These are phyloP conservation scores for Saccharomyces mikatae DNA, from an alignment of 805 yeast species.

Conservation along the genomic window DNA sequence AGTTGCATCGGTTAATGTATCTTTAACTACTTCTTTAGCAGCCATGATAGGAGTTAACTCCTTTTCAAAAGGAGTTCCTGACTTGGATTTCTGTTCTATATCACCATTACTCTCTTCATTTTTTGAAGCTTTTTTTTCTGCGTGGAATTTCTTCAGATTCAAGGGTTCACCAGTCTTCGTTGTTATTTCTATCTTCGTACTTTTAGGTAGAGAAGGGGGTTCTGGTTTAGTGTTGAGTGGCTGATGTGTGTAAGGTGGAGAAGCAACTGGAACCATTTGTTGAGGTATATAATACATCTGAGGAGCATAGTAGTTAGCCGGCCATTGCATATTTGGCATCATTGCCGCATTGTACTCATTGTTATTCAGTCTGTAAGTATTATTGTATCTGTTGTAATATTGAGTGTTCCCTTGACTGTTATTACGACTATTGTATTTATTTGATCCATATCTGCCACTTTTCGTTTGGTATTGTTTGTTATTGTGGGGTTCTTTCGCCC, in stretches of 20 bases:
- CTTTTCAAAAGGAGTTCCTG: neutral
- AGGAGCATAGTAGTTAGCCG: conserved; percentile 18
- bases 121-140: neutral
- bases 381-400: conserved; percentile 7
- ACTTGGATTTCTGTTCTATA: neutral
- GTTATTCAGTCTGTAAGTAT: conserved; percentile 3
- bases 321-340: conserved; percentile 20
- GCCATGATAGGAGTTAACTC: neutral
- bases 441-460: conserved; percentile 10
- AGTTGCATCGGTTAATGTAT: neutral
- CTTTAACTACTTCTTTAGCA: neutral
- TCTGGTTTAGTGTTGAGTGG: neutral
- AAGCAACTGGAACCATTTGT: conserved; percentile 13
- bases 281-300: conserved; percentile 23
- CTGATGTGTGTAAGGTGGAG: neutral
- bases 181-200: conserved; percentile 19
- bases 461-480: conserved; percentile 5
- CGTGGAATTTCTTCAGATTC: conserved; percentile 17
- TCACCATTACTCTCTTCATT: neutral
- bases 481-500: neutral
- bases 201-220: neutral
- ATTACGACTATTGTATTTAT: conserved; percentile 7
- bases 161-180: conserved; percentile 22
- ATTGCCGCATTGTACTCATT: conserved; percentile 2
- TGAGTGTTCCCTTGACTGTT: conserved; percentile 2